Evolutionary conservation across 257 asterid genomes (phyloP).

Genomic region (Nicotiana paniculata): DNA sequence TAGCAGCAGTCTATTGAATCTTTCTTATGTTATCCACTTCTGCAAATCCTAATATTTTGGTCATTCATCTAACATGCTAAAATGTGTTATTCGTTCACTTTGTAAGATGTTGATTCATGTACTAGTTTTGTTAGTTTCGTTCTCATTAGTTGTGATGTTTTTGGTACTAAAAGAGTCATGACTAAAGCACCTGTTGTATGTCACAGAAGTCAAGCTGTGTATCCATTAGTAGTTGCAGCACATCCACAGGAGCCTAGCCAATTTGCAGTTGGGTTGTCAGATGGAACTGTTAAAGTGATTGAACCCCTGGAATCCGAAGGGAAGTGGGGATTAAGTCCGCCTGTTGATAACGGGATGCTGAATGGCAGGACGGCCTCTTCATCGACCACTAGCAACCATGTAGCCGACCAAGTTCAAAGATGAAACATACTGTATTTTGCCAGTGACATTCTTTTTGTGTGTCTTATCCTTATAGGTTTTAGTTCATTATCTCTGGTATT

Average conservation of each 20-base stretch:
- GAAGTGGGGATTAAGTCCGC: conserved; percentile 80
- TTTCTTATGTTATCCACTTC: background rate
- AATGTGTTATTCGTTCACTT: background rate
- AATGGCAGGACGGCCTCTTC: conserved; percentile 65
- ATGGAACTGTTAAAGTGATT: conserved; percentile 88
- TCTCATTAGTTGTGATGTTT: background rate
- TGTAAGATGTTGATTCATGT: background rate
- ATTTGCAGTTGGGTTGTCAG: conserved; percentile 80
- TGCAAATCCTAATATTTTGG: background rate
- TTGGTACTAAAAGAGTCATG: background rate
- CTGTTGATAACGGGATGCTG: conserved; percentile 54
- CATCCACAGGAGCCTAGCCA: conserved; percentile 87
- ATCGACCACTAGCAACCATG: conserved; percentile 59
- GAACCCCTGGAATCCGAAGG: conserved; percentile 86
- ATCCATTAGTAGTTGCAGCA: conserved; percentile 73
- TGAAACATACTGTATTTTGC: conserved; percentile 18
- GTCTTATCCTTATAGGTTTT: conserved; percentile 48
- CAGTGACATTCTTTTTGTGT: conserved; percentile 28
- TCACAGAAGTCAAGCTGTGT: conserved; percentile 58
- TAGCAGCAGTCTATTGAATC: background rate
- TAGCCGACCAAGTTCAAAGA: conserved; percentile 73
- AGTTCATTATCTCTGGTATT: conserved; percentile 32
- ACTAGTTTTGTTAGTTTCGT: background rate
- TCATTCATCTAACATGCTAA: background rate
- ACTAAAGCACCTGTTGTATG: conserved; percentile 2